Base-by-base conservation (phyloP, 768 basidiomycete species). In the Pluteus cervinus region DNA sequence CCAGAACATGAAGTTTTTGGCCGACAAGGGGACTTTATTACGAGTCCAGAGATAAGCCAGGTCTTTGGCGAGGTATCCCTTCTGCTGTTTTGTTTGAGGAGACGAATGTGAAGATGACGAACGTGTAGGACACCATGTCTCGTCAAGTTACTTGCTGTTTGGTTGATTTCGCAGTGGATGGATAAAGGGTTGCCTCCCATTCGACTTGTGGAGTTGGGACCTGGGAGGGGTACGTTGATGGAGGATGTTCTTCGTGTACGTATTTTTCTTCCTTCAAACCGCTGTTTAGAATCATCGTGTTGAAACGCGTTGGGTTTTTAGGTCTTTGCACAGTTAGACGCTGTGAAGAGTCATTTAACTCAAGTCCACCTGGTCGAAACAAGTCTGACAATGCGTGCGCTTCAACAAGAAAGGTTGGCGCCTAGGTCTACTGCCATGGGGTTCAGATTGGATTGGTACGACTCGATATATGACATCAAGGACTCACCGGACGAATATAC, bases 1-100 rank as follows among this genome's bases (percentile, higher is more conserved):
- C 60, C 75, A 0, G 51, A 68, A 10, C 71, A 86, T 40, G 69
- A 76, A 29, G 82, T 98, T 3, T 89, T 99, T 51, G 96, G 96
- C 9, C 45, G 76, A 0, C 67, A 71, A 28, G 96, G 96, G 4
- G 96, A 99, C 65, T 99, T 98, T 53, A 84, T 86, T 15, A 99
- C 96, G 8, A 91, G 86, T 49, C 96, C 94, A 2, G 96, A 99
- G 58, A 97, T 99, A 37, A 87, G 79, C 49, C 92, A 97, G 56
- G 77, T 88, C 1, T 98, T 98, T 55, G 96, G 96, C 42, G 94
- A 99, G 79, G 94, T 92, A 54, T 46, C 76, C 57, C 11, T 29
- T 26, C 7, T 24, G 17, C 14, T n/a, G 24, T 9, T 33, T 16
- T 23, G 5, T 24, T 15, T 29, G 39, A 45, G 40, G 43, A 38